phyloP scores from a whole-genome alignment of 78 protist genomes.

The Dictyostelium firmibasis region DNA sequence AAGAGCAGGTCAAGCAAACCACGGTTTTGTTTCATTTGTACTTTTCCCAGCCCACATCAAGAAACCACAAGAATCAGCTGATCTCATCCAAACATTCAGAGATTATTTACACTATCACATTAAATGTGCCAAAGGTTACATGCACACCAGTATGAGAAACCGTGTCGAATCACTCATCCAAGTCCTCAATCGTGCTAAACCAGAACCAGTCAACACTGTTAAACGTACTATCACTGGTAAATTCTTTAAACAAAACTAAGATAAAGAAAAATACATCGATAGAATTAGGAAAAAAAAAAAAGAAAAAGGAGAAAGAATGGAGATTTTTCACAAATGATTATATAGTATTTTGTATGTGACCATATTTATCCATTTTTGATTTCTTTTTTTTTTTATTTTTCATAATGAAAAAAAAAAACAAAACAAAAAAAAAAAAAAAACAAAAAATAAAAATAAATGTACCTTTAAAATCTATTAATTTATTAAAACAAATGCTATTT shows the following conservation, averaged over 20 bases:
- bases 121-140: conserved; percentile 95
- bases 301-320: conserved; percentile 18
- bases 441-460: background rate
- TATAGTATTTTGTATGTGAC: too few species aligned
- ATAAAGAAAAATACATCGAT: conserved; percentile 3
- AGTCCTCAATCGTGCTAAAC: conserved; percentile 93
- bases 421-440: background rate
- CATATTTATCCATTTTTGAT: too few species aligned
- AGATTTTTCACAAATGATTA: background rate
- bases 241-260: conserved; percentile 40
- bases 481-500: too few species aligned
- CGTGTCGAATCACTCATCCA: conserved; percentile 87
- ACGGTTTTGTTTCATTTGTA: conserved; percentile 89
- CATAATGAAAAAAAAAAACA: too few species aligned
- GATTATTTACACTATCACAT: conserved; percentile 96
- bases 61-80: conserved; percentile 77
- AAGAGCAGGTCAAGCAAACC: conserved; percentile 61
- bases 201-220: conserved; percentile 79
- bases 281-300: conserved; percentile 22
- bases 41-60: conserved; percentile 78
- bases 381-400: background rate
- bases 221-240: conserved; percentile 79
- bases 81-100: conserved; percentile 89
- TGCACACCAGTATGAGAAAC: conserved; percentile 94
- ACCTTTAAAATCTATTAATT: background rate